phyloP scores from a whole-genome alignment of 2,329 filamentous ascomycete genomes.

The Pleoardoris graminearum region DNA sequence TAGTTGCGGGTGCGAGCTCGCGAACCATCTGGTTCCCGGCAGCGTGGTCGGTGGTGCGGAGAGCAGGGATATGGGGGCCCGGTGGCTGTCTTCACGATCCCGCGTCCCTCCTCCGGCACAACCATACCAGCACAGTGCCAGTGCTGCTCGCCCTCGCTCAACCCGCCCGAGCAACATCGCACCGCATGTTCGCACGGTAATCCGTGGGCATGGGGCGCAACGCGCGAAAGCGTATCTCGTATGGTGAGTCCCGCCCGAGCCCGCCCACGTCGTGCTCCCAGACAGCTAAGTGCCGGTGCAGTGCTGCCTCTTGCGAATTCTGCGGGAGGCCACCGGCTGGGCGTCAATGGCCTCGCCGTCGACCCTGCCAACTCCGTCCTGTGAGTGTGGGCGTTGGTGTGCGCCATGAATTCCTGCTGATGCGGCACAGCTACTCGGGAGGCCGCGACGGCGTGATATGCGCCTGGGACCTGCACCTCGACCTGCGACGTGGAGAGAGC shows the following conservation, averaged over 20 bases:
- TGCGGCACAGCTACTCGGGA: constrained; percentile 76
- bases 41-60: neutral
- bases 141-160: neutral
- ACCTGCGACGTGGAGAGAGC: constrained; percentile 54
- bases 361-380: constrained; percentile 82
- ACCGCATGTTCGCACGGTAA: constrained; percentile 26
- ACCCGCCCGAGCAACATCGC: neutral
- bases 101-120: constrained; percentile 1
- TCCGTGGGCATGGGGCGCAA: constrained; percentile 53
- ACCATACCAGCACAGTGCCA: neutral
- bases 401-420: constrained; percentile 17
- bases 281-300: constrained; percentile 39
- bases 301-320: constrained; percentile 74
- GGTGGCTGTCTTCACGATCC: neutral
- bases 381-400: constrained; percentile 57
- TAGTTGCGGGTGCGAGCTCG: no score
- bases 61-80: constrained; percentile 2
- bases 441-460: constrained; percentile 95
- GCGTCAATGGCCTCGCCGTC: constrained; percentile 91
- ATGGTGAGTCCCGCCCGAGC: constrained; percentile 46
- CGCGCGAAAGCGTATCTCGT: constrained; percentile 58
- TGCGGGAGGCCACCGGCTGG: constrained; percentile 84
- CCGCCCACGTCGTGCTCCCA: constrained; percentile 7
- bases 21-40: neutral
- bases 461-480: constrained; percentile 86